Base-by-base conservation (phyloP, 2,329 filamentous ascomycete species). In the Apiospora marii region DNA sequence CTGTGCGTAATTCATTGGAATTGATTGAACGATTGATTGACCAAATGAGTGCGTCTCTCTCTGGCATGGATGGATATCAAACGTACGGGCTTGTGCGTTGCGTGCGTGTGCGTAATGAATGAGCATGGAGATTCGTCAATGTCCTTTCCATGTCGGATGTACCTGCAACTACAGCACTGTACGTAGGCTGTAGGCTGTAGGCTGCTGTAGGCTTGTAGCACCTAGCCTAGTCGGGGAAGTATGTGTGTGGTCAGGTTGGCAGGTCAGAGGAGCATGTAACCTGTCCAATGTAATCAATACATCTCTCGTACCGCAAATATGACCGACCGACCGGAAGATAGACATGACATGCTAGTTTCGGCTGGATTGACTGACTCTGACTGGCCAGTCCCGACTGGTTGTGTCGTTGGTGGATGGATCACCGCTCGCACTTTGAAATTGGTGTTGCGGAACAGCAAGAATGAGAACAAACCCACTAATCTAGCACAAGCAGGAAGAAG, bases 361-460 rank as follows among this genome's bases (percentile, higher is more conserved):
- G 41, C 67, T 68, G 67, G 44, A 27, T 19, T 68, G 67, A 30
- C 43, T 68, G 67, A 48, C 67, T 68, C 67, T 68, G 67, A 68
- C 41, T 68, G 67, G 67, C 67, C 67, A 68, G 67, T 41, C 67
- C 67, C 41, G 67, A 46, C 41, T 37, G 53, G 53, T 48, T 34
- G 67, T 68, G 43, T 64, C 58, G 67, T 68, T 44, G 67, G 44
- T 68, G 67, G 67, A 68, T 46, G 41, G 67, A 68, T 68, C 67
- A 68, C 67, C 44, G 67, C 58, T 64, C 34, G 34, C 22, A 19
- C 58, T 64, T 34, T 64, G 58, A 64, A 64, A 64, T 64, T 64
- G 58, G 58, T n/a, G 58, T 41, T 64, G 58, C 58, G 34, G 58
- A 64, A 64, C 58, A 64, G 58, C 30, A 41, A 64, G 58, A 64